phyloP scores from a whole-genome alignment of 768 basidiomycete species.

The Gelatoporia subvermispora region DNA sequence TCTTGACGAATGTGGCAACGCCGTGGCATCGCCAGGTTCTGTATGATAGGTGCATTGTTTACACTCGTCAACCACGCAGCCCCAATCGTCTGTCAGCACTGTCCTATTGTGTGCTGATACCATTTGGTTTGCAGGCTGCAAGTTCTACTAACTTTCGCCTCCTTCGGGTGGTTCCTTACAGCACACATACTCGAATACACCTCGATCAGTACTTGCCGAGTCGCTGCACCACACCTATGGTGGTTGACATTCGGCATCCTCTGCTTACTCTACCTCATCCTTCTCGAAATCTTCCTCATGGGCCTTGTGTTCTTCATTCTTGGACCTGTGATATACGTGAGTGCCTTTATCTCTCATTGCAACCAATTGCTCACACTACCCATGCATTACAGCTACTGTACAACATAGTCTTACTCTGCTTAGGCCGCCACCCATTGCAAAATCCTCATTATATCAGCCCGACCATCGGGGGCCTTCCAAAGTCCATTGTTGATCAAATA shows the following conservation, averaged over 20 bases:
- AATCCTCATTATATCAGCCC: slow-evolving; percentile 70
- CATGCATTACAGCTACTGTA: slow-evolving; percentile 51
- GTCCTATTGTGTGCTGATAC: too few species aligned
- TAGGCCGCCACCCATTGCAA: slow-evolving; percentile 77
- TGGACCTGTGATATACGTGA: slow-evolving; percentile 75
- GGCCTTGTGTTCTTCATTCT: slow-evolving; percentile 75
- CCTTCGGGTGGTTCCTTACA: slow-evolving; percentile 78
- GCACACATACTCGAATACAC: slow-evolving; percentile 79
- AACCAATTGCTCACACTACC: not conserved
- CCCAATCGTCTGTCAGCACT: too few species aligned
- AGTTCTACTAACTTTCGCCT: slow-evolving; percentile 61
- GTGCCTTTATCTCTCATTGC: slow-evolving; percentile 22
- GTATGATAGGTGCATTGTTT: not conserved
- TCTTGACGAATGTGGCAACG: not conserved
- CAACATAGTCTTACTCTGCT: slow-evolving; percentile 73
- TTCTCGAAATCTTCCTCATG: slow-evolving; percentile 66
- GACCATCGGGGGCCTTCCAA: slow-evolving; percentile 71
- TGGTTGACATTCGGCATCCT: slow-evolving; percentile 81
- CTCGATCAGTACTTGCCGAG: slow-evolving; percentile 67
- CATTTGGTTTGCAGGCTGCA: too few species aligned
- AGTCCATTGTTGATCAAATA: slow-evolving; percentile 68
- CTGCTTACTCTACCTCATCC: slow-evolving; percentile 73
- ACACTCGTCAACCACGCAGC: too few species aligned
- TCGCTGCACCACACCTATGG: slow-evolving; percentile 77
- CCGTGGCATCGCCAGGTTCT: not conserved